Conservation (phyloP, 2,329 filamentous ascomycete genomes). For the Phialocephala subalpina region DNA sequence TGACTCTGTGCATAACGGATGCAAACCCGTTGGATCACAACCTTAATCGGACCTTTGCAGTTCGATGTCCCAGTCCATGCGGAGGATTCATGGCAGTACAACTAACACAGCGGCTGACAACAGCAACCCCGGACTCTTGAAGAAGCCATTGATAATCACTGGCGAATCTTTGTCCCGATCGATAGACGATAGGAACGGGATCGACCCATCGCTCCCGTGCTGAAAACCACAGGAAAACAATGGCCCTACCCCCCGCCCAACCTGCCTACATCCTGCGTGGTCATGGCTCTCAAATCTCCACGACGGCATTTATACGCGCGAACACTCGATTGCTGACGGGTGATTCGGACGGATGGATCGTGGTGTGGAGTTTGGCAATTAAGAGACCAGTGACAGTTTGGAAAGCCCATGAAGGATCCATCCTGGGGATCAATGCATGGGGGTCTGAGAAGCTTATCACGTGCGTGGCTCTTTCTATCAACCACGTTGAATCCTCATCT, state of each 20-base stretch:
- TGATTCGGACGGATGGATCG: constrained; percentile 88
- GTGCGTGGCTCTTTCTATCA: constrained; percentile 59
- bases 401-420: constrained; percentile 81
- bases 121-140: constrained; percentile 5
- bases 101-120: constrained; percentile 18
- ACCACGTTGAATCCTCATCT: constrained; percentile 19
- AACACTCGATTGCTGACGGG: constrained; percentile 85
- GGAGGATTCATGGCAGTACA: not conserved
- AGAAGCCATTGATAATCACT: not conserved
- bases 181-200: not conserved
- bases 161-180: constrained; percentile 8
- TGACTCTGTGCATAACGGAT: constrained; percentile 15
- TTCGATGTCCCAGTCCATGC: not conserved
- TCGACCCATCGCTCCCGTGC: constrained; percentile 2
- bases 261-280: constrained; percentile 77
- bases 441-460: constrained; percentile 79
- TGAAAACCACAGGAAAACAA: constrained; percentile 15
- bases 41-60: constrained; percentile 16
- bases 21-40: constrained; percentile 1
- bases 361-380: constrained; percentile 84
- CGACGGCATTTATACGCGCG: constrained; percentile 72
- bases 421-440: constrained; percentile 80
- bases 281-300: constrained; percentile 82
- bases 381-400: constrained; percentile 86
- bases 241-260: constrained; percentile 41